Percentiles rank a stretch among this genome's conserved stretches.
Conservation (phyloP, 2,329 filamentous ascomycete species). For the Penicillium polonicum region DNA sequence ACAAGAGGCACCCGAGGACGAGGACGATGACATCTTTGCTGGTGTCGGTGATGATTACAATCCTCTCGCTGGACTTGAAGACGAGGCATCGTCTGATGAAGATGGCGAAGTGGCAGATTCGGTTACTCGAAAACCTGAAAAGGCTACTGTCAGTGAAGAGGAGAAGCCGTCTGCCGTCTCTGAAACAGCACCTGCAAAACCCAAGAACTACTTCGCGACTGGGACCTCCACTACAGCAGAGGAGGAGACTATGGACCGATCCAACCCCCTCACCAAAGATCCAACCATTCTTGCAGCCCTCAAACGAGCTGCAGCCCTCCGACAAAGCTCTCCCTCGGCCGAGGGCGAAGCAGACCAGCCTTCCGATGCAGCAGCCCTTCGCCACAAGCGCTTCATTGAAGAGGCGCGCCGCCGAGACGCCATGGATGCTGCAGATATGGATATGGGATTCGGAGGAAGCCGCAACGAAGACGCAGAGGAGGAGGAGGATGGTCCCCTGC, state of each 20-base stretch:
- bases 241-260: slow-evolving; percentile 44
- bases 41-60: slow-evolving; percentile 61
- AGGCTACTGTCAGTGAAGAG: slow-evolving; percentile 3
- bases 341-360: slow-evolving; percentile 50
- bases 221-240: slow-evolving; percentile 40
- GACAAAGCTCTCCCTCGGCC: slow-evolving; percentile 45
- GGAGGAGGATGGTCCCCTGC: slow-evolving; percentile 62
- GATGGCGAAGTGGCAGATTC: slow-evolving; percentile 34
- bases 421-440: slow-evolving; percentile 85
- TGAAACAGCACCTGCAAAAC: slow-evolving; percentile 21
- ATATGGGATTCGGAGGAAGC: slow-evolving; percentile 89
- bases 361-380: slow-evolving; percentile 65
- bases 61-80: slow-evolving; percentile 54
- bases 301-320: slow-evolving; percentile 73
- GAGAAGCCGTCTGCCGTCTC: slow-evolving; percentile 9
- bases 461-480: slow-evolving; percentile 87
- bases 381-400: slow-evolving; percentile 71
- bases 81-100: slow-evolving; percentile 48
- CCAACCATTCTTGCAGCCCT: slow-evolving; percentile 79
- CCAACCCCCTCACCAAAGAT: slow-evolving; percentile 60
- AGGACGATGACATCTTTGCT: slow-evolving; percentile 63
- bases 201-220: slow-evolving; percentile 50
- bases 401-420: slow-evolving; percentile 58
- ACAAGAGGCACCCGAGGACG: slow-evolving; percentile 37
- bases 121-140: slow-evolving; percentile 4